Conservation (phyloP, 257 asterid species). For the Solanum tacnaense region DNA sequence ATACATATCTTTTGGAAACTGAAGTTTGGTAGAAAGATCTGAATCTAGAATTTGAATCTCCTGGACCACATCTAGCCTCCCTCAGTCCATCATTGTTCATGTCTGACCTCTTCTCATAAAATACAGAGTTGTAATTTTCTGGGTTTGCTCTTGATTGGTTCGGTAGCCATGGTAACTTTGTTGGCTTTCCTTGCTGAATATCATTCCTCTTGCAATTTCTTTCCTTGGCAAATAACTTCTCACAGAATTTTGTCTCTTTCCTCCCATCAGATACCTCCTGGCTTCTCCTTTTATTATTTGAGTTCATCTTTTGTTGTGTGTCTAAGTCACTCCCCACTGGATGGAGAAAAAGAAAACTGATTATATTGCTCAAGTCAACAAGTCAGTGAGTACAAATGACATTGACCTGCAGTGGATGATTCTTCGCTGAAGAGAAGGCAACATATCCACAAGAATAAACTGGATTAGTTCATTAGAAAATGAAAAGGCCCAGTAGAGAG, state of each 20-base stretch:
- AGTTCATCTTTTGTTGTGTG: background rate
- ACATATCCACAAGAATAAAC: background rate
- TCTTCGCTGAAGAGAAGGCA: background rate
- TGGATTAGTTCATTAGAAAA: background rate
- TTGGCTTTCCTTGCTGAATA: background rate
- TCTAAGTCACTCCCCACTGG: background rate
- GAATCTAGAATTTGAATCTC: background rate
- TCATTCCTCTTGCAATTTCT: background rate
- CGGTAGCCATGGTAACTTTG: background rate
- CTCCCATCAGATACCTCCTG: background rate
- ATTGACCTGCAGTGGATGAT: background rate
- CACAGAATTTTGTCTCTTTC: background rate
- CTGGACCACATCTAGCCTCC: background rate
- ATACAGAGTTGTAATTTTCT: background rate
- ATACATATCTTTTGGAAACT: background rate
- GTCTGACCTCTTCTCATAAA: background rate
- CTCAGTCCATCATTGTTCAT: background rate
- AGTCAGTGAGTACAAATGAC: background rate
- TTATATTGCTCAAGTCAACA: background rate
- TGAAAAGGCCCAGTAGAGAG: background rate
- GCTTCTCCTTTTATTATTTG: background rate
- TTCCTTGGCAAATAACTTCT: background rate
- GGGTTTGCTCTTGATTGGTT: background rate
- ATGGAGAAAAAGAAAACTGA: background rate
- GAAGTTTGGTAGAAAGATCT: background rate